Base-by-base conservation (phyloP, 345 rosid species). In the Eucalyptus marginata region DNA sequence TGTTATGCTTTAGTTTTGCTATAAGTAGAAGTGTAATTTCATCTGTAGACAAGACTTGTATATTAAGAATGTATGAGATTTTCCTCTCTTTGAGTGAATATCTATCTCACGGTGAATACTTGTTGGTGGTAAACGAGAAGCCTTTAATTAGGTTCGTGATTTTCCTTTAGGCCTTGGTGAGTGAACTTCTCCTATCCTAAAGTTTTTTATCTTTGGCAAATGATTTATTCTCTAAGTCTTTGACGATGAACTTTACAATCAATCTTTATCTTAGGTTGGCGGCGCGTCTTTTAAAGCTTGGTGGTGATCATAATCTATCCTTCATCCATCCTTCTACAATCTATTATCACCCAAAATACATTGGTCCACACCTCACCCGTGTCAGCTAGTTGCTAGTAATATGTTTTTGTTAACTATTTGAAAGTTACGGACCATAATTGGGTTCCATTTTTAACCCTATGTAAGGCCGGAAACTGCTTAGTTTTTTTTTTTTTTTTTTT, bases 141-240 rank as follows among this genome's bases (percentile, higher is more conserved):
- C 31, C 14, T 5, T 27, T 27, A 59, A 16, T 6, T 59, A 59
- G 66, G 66, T 15, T 18, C 8, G 4, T 20, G 25, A 2, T 59
- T 11, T 59, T 59, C 4, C 31, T 59, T 27, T 27, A 27, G 0
- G 8, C 0, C 1, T 59, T 0, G 31, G 3, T 27, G 8, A n/a
- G n/a, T 25, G 4, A 27, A 12, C 4, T 59, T 59, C 4, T 59
- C 66, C 4, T 59, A 59, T 27, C 14, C 31, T 11, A 59, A 59
- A 59, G n/a, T 27, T 15, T 4, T 59, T 59, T 59, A 27, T 11
- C 31, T 4, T 27, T 27, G 7, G 14, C 4, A 0, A 4, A 25
- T 59, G 1, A 4, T 52, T 52, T 24, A 1, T 52, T 24, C n/a
- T 59, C 7, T 25, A 12, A 10, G 2, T 52, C 66, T 5, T 59